A percentile compares a stretch with the other conserved stretches of the same genome.
phyloP scores from a whole-genome alignment of 2,329 filamentous ascomycete genomes.

The Fusarium sambucinum region DNA sequence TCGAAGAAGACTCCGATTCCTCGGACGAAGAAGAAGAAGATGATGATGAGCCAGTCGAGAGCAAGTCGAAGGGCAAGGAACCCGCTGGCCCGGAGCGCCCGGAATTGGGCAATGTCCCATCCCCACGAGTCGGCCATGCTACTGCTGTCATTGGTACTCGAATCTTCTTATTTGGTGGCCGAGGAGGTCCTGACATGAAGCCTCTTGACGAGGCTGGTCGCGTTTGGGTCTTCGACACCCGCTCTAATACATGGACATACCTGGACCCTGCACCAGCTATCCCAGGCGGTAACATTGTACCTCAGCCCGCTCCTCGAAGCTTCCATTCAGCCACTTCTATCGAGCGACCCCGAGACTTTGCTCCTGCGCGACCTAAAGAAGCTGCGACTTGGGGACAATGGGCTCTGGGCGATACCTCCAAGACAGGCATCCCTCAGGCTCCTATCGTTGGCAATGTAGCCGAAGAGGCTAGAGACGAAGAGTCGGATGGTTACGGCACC shows the following conservation, averaged over 20 bases:
- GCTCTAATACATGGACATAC: slow-evolving; percentile 71
- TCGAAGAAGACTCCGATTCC: slow-evolving; percentile 47
- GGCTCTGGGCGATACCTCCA: slow-evolving; percentile 66
- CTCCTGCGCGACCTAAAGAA: slow-evolving; percentile 51
- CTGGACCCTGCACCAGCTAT: slow-evolving; percentile 67
- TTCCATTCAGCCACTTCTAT: slow-evolving; percentile 74
- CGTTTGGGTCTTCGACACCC: slow-evolving; percentile 81
- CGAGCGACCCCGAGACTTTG: slow-evolving; percentile 67
- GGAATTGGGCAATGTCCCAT: slow-evolving; percentile 64
- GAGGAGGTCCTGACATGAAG: slow-evolving; percentile 75
- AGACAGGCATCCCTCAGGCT: slow-evolving; percentile 69
- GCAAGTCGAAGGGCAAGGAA: slow-evolving; percentile 58
- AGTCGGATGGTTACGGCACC: slow-evolving; percentile 72
- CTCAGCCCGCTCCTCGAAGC: slow-evolving; percentile 73
- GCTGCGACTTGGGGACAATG: slow-evolving; percentile 66
- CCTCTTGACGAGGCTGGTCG: slow-evolving; percentile 80
- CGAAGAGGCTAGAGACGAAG: slow-evolving; percentile 69
- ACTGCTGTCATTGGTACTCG: slow-evolving; percentile 74
- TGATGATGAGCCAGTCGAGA: slow-evolving; percentile 24
- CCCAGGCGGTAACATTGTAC: slow-evolving; percentile 56
- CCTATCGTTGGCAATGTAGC: slow-evolving; percentile 70
- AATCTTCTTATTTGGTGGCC: slow-evolving; percentile 86
- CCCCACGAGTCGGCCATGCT: slow-evolving; percentile 79
- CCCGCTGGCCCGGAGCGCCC: slow-evolving; percentile 46
- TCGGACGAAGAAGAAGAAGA: slow-evolving; percentile 30